Conservation (phyloP, 805 yeast genomes). For the Starmerella floris region DNA sequence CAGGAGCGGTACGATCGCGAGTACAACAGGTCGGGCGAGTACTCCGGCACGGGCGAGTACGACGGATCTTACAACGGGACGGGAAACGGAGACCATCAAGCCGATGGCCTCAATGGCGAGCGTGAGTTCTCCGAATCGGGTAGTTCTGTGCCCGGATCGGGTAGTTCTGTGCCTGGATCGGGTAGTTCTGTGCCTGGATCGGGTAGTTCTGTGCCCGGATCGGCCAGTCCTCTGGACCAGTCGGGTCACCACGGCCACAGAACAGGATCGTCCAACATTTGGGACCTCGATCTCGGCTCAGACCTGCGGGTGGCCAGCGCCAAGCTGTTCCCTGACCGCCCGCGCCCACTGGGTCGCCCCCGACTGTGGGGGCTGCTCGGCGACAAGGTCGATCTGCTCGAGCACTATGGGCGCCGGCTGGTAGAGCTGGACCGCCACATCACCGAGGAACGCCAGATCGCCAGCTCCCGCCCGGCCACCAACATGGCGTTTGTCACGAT, state of each 20-base stretch:
- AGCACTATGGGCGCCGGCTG: conserved; percentile 55
- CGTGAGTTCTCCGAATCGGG: neutral
- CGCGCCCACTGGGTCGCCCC: conserved; percentile 55
- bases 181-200: no score
- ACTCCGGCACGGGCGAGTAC: neutral
- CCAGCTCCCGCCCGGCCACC: conserved; percentile 59
- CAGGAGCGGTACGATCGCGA: neutral
- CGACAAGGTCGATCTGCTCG: conserved; percentile 64
- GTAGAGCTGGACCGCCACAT: conserved; percentile 62
- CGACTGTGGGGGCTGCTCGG: conserved; percentile 45
- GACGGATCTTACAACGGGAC: neutral
- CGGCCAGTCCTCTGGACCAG: no score
- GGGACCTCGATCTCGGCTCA: neutral
- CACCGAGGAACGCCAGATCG: conserved; percentile 39
- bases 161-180: no score
- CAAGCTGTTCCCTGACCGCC: conserved; percentile 7
- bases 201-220: no score
- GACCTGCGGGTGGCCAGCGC: neutral
- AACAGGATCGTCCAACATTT: neutral
- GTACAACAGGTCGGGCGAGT: neutral
- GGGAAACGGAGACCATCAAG: neutral
- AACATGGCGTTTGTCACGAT: conserved; percentile 89
- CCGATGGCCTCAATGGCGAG: neutral
- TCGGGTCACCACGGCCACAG: neutral
- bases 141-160: neutral